A percentile compares a stretch with the other conserved stretches of the same genome.
Conservation (phyloP, 169 alveolate species). For the Plasmodium falciparum region DNA sequence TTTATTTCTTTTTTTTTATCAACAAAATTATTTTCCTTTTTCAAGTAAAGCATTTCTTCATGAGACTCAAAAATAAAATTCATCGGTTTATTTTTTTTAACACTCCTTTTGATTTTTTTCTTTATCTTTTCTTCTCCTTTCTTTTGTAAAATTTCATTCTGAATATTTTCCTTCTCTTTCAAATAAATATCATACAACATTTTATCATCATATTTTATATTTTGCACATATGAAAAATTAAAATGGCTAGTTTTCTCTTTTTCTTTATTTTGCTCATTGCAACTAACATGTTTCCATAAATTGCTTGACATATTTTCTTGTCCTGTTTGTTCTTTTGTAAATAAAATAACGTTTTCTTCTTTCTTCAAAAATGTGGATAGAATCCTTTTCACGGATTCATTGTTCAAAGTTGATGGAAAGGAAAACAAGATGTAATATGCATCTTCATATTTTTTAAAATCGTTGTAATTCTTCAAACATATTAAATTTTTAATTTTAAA, state of each 20-base stretch:
- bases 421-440: slow-evolving; percentile 61
- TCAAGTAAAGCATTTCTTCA: slow-evolving; percentile 62
- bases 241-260: slow-evolving; percentile 5
- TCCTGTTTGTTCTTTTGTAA: slow-evolving; percentile 25
- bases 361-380: slow-evolving; percentile 52
- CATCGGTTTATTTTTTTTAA: slow-evolving; percentile 11
- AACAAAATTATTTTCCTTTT: slow-evolving; percentile 22
- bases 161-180: slow-evolving; percentile 59
- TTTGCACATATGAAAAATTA: slow-evolving; percentile 18
- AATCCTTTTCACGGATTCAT: slow-evolving; percentile 37
- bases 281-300: slow-evolving; percentile 23
- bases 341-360: slow-evolving; percentile 31
- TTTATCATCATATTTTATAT: slow-evolving; percentile 48
- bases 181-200: slow-evolving; percentile 65
- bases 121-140: slow-evolving; percentile 19
- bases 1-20: not conserved
- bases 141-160: slow-evolving; percentile 12
- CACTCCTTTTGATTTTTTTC: slow-evolving; percentile 16
- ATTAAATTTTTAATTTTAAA: slow-evolving; percentile 57
- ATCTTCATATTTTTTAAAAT: slow-evolving; percentile 71
- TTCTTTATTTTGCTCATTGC: not conserved
- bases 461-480: slow-evolving; percentile 38
- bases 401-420: slow-evolving; percentile 57
- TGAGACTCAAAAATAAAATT: slow-evolving; percentile 59
- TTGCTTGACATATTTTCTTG: slow-evolving; percentile 11